phyloP scores from a whole-genome alignment of 495 filamentous ascomycete genomes.

The Aspergillus sclerotiicarbonarius region DNA sequence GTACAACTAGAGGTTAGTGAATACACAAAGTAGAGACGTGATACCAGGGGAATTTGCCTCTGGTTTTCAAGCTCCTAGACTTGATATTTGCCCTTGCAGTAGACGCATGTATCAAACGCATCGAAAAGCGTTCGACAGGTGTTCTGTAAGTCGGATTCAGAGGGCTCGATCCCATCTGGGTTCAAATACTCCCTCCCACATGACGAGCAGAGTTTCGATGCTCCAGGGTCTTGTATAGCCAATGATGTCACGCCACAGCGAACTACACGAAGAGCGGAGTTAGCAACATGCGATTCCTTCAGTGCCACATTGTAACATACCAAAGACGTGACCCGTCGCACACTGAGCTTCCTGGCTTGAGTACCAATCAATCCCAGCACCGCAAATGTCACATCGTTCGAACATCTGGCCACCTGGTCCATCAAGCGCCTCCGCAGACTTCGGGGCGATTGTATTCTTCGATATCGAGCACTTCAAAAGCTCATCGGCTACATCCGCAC shows the following conservation, averaged over 20 bases:
- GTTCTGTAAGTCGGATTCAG: constrained; percentile 18
- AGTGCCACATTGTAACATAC: constrained; percentile 24
- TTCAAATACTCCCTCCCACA: constrained; percentile 51
- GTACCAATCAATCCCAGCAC: constrained; percentile 37
- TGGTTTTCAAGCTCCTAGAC: constrained; percentile 5
- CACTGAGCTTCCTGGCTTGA: constrained; percentile 42
- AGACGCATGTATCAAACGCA: constrained; percentile 53
- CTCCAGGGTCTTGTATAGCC: constrained; percentile 53
- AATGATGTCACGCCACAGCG: constrained; percentile 55
- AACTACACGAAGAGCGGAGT: constrained; percentile 26
- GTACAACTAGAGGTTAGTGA: too few relatives aligned
- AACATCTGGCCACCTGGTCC: constrained; percentile 29
- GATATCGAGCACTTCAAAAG: constrained; percentile 26
- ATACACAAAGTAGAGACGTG: too few relatives aligned
- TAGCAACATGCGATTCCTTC: neutral
- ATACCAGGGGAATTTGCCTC: neutral
- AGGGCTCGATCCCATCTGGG: constrained; percentile 34
- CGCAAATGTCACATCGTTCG: constrained; percentile 51
- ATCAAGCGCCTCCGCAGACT: constrained; percentile 22
- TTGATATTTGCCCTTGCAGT: constrained; percentile 53
- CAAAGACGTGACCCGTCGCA: constrained; percentile 47
- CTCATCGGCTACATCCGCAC: constrained; percentile 34
- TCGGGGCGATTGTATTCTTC: constrained; percentile 21
- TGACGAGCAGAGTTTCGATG: constrained; percentile 52
- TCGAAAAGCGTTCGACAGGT: constrained; percentile 35